Conservation (phyloP, 192 early-diverging fungal species). For the Mortierella alpina region DNA sequence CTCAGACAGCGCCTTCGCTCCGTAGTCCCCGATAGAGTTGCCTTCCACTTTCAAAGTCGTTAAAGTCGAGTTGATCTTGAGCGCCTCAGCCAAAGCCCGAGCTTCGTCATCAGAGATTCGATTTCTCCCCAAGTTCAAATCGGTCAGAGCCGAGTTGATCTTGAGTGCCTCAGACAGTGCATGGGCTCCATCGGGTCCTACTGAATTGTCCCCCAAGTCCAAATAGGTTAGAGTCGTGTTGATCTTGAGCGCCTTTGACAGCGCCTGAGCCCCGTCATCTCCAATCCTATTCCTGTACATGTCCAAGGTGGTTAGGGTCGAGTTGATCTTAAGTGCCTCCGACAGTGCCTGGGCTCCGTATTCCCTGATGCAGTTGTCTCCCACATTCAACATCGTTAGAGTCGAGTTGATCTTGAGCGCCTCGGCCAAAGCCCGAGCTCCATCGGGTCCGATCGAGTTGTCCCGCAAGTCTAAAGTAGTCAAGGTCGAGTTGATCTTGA, state of each 20-base stretch:
- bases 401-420: conserved; percentile 7
- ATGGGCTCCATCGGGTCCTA: not conserved
- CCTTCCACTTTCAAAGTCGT: no score
- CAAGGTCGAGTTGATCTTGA: no score
- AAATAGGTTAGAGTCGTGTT: not conserved
- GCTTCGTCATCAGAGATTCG: not conserved
- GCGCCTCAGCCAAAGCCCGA: not conserved
- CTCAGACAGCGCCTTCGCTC: not conserved
- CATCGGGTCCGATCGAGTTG: not conserved
- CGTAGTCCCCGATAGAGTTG: no score
- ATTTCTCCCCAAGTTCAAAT: not conserved
- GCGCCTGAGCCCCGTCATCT: not conserved
- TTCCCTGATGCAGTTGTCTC: not conserved
- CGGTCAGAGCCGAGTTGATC: not conserved
- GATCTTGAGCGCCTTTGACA: not conserved
- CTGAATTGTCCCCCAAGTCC: not conserved
- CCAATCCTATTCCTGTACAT: no score
- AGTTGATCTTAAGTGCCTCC: conserved; percentile 1
- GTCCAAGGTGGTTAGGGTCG: not conserved
- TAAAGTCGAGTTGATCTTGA: not conserved
- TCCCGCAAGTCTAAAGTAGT: no score
- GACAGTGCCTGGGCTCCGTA: not conserved
- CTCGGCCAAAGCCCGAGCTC: not conserved
- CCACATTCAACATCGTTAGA: not conserved
- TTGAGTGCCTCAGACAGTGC: conserved; percentile 7